Percentiles rank a stretch among this genome's conserved stretches.
These are phyloP conservation scores for Monosporascus sp. DNA, from an alignment of 2,329 filamentous ascomycete genomes.

Conservation along the genomic window DNA sequence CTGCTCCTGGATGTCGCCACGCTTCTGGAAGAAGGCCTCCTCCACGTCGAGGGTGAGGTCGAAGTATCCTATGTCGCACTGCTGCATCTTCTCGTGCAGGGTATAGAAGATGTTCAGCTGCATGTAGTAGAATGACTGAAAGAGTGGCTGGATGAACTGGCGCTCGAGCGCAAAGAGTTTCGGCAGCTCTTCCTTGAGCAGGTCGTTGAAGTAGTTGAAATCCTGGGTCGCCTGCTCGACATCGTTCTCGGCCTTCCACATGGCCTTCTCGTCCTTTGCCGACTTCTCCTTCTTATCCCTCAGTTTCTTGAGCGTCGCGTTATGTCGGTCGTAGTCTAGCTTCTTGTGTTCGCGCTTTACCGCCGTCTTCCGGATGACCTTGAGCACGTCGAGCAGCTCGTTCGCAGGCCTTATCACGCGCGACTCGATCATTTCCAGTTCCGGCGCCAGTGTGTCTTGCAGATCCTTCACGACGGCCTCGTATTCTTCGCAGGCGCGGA, in stretches of 20 bases:
- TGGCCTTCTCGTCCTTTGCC: conserved; percentile 92
- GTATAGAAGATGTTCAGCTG: conserved; percentile 99
- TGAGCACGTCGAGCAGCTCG: conserved; percentile 91
- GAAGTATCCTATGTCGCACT: conserved; percentile 95
- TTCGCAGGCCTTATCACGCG: conserved; percentile 88
- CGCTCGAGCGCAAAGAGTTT: conserved; percentile 84
- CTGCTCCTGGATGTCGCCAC: conserved; percentile 78
- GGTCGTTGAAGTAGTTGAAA: conserved; percentile 96
- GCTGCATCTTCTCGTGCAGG: conserved; percentile 95
- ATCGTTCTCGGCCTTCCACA: conserved; percentile 93
- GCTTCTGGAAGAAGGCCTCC: conserved; percentile 83
- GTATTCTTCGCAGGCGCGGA: conserved; percentile 94
- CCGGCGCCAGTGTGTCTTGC: conserved; percentile 80
- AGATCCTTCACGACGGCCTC: conserved; percentile 85
- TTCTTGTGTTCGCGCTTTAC: conserved; percentile 95
- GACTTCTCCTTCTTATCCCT: conserved; percentile 97
- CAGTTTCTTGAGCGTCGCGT: conserved; percentile 79
- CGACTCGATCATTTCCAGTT: conserved; percentile 95
- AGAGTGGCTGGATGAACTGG: conserved; percentile 93
- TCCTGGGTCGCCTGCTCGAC: conserved; percentile 90
- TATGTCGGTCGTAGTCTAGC: conserved; percentile 89
- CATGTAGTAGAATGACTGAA: conserved; percentile 99
- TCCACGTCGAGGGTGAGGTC: conserved; percentile 87
- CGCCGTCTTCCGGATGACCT: conserved; percentile 84
- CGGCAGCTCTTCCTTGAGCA: conserved; percentile 92